Percentiles rank a stretch among this genome's conserved stretches.
phyloP scores from a whole-genome alignment of 1,139 yeast species.

The Taiozyma sp. region DNA sequence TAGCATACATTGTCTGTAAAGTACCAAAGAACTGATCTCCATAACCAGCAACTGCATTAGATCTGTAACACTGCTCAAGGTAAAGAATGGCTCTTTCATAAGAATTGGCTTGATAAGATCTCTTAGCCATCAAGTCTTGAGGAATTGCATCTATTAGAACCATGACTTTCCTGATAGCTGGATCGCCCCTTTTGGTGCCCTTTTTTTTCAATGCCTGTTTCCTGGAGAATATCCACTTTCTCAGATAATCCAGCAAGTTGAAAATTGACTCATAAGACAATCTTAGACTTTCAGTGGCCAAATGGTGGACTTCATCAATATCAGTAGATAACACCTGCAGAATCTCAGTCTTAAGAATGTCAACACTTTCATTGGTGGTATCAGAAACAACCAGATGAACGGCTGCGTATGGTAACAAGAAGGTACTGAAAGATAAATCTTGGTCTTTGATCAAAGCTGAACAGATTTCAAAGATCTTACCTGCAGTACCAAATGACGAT shows the following conservation, averaged over 20 bases:
- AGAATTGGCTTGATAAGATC: conserved; percentile 80
- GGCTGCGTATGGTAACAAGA: conserved; percentile 75
- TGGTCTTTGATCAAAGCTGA: conserved; percentile 66
- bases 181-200: conserved; percentile 17
- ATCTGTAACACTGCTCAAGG: conserved; percentile 68
- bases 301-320: conserved; percentile 41
- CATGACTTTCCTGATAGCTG: conserved; percentile 28
- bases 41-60: conserved; percentile 28
- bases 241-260: conserved; percentile 75
- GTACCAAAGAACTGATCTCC: conserved; percentile 41
- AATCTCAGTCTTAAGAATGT: conserved; percentile 52
- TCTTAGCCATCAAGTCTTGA: conserved; percentile 61
- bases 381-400: conserved; percentile 52
- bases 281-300: conserved; percentile 50
- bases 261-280: conserved; percentile 70
- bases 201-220: conserved; percentile 24
- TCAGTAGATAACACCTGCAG: conserved; percentile 47
- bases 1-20: conserved; percentile 77
- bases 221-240: conserved; percentile 54
- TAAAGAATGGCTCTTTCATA: conserved; percentile 88
- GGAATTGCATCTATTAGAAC: conserved; percentile 44
- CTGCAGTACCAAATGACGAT: conserved; percentile 34
- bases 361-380: conserved; percentile 37
- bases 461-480: conserved; percentile 56
- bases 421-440: conserved; percentile 63